phyloP scores from a whole-genome alignment of 2,329 filamentous ascomycete genomes.

The Fusarium sp. region DNA sequence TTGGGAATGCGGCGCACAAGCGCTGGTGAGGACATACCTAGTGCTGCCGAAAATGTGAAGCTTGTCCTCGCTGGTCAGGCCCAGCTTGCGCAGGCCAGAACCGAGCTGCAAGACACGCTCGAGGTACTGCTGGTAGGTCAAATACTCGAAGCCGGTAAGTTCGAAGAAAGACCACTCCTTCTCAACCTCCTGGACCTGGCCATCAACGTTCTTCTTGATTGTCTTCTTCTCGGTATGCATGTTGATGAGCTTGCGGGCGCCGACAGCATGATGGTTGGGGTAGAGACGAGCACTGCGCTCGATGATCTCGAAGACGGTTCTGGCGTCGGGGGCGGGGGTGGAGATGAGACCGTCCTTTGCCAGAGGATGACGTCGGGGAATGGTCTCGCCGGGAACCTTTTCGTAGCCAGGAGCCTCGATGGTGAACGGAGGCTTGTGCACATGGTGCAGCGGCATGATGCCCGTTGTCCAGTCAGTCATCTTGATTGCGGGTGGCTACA shows the following conservation, averaged over 20 bases:
- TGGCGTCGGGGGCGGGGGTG: slow-evolving; percentile 75
- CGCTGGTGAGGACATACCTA: slow-evolving; percentile 62
- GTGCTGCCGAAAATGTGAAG: slow-evolving; percentile 89
- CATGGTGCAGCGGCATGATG: slow-evolving; percentile 66
- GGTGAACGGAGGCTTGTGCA: slow-evolving; percentile 79
- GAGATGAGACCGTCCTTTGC: slow-evolving; percentile 78
- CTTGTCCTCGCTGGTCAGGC: slow-evolving; percentile 74
- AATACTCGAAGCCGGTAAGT: slow-evolving; percentile 80
- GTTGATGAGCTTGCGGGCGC: slow-evolving; percentile 78
- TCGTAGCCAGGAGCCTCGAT: slow-evolving; percentile 77
- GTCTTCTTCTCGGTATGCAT: slow-evolving; percentile 89
- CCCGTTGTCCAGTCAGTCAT: slow-evolving; percentile 55
- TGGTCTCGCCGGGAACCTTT: slow-evolving; percentile 83
- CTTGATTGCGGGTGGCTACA: slow-evolving; percentile 30
- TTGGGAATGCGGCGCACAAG: neutral
- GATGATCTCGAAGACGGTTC: slow-evolving; percentile 84
- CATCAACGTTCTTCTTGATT: slow-evolving; percentile 88
- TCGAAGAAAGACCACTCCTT: slow-evolving; percentile 95
- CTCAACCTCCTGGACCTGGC: slow-evolving; percentile 81
- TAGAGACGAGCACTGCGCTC: slow-evolving; percentile 74
- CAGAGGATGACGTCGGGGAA: slow-evolving; percentile 79
- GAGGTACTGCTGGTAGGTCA: slow-evolving; percentile 85
- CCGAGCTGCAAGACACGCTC: slow-evolving; percentile 76
- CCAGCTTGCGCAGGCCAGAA: slow-evolving; percentile 79
- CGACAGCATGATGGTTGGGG: slow-evolving; percentile 74